Conservation (phyloP, 2,329 filamentous ascomycete genomes). For the Ophiocordyceps robertsii region DNA sequence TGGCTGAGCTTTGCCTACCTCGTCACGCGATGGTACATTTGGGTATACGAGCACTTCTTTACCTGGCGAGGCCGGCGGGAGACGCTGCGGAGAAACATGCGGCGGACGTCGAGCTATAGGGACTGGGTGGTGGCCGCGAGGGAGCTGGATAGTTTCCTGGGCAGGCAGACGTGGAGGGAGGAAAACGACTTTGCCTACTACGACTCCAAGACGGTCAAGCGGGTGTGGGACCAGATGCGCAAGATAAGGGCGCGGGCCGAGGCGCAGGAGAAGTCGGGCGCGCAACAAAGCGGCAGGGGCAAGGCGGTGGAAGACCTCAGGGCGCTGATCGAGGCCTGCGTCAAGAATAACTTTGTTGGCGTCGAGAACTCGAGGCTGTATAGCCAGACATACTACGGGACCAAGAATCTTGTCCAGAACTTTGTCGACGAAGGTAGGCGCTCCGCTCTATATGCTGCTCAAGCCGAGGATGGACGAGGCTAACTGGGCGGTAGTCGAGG, state of each 20-base stretch:
- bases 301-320: conserved; percentile 62
- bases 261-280: conserved; percentile 25
- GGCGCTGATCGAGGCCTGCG: conserved; percentile 70
- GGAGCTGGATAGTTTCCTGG: conserved; percentile 66
- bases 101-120: conserved; percentile 57
- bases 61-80: conserved; percentile 78
- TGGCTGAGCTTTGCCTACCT: conserved; percentile 62
- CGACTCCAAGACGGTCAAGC: conserved; percentile 69
- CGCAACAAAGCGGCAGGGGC: conserved; percentile 19
- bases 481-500: conserved; percentile 37
- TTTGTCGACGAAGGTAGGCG: conserved; percentile 68
- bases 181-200: conserved; percentile 74
- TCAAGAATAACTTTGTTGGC: conserved; percentile 96
- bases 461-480: neutral
- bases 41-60: conserved; percentile 79
- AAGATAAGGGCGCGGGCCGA: conserved; percentile 49
- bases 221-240: conserved; percentile 63
- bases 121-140: conserved; percentile 76
- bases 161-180: conserved; percentile 69
- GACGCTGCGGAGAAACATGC: conserved; percentile 55
- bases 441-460: neutral
- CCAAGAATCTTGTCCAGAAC: conserved; percentile 84
- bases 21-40: conserved; percentile 77
- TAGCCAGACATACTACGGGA: conserved; percentile 93
- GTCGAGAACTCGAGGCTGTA: conserved; percentile 92